phyloP scores from a whole-genome alignment of 306 rosid genomes.

The Rubus idaeus region DNA sequence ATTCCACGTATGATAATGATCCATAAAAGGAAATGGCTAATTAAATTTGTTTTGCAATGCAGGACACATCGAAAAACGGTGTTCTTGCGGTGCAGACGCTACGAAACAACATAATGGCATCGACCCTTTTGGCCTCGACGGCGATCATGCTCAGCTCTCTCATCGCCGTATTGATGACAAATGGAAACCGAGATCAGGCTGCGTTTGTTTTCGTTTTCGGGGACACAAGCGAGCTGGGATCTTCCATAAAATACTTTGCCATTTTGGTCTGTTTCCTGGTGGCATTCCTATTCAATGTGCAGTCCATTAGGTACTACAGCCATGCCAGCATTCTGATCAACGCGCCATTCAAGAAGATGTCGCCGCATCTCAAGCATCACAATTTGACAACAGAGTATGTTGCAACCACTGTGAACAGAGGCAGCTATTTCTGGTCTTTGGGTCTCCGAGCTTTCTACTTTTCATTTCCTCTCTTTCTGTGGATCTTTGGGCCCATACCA shows the following conservation, averaged over 20 bases:
- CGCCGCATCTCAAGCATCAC: slow-evolving; percentile 33
- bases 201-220: slow-evolving; percentile 30
- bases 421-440: slow-evolving; percentile 82
- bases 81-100: slow-evolving; percentile 85
- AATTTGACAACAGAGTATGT: slow-evolving; percentile 60
- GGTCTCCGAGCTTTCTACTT: slow-evolving; percentile 88
- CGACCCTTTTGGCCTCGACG: slow-evolving; percentile 84
- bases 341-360: slow-evolving; percentile 60
- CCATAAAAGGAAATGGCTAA: neutral
- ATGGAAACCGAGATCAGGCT: slow-evolving; percentile 16
- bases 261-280: slow-evolving; percentile 74
- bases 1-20: neutral
- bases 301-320: slow-evolving; percentile 81
- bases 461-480: slow-evolving; percentile 75
- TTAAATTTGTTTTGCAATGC: neutral
- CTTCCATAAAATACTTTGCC: slow-evolving; percentile 62
- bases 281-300: slow-evolving; percentile 70
- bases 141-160: slow-evolving; percentile 82
- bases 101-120: slow-evolving; percentile 90
- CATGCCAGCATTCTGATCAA: slow-evolving; percentile 87
- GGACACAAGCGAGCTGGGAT: slow-evolving; percentile 41
- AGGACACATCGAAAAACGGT: slow-evolving; percentile 70
- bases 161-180: slow-evolving; percentile 68
- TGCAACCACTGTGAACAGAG: slow-evolving; percentile 61
- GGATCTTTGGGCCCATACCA: slow-evolving; percentile 91